These are phyloP conservation scores for Ogataea naganishii DNA, from an alignment of 805 yeast species.

Conservation along the genomic window DNA sequence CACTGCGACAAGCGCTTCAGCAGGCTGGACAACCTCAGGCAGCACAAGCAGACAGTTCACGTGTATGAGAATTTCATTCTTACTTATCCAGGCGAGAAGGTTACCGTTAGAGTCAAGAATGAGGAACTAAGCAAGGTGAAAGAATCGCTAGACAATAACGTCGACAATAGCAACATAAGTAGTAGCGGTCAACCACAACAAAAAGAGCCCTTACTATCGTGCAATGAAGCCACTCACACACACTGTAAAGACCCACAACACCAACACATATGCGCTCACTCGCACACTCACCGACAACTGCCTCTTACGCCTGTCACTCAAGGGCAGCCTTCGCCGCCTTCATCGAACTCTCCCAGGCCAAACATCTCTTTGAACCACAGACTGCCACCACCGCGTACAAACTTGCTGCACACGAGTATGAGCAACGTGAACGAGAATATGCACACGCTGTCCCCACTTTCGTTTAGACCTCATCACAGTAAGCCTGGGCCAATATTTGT, in stretches of 20 bases:
- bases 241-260: background rate
- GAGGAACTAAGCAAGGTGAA: constrained; percentile 7
- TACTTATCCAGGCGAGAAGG: constrained; percentile 24
- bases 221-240: too few relatives aligned
- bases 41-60: constrained; percentile 84
- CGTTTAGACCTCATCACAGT: constrained; percentile 20
- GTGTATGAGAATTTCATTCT: constrained; percentile 35
- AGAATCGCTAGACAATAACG: background rate
- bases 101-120: constrained; percentile 19
- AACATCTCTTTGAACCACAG: too few relatives aligned
- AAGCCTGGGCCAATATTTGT: constrained; percentile 23
- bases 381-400: constrained; percentile 23
- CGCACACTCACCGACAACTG: too few relatives aligned
- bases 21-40: constrained; percentile 80
- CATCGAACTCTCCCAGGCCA: too few relatives aligned
- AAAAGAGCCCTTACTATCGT: constrained; percentile 1
- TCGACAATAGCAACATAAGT: background rate
- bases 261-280: too few relatives aligned
- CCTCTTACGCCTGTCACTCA: too few relatives aligned
- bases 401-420: constrained; percentile 6
- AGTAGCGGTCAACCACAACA: constrained; percentile 3
- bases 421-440: constrained; percentile 7
- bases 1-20: constrained; percentile 74
- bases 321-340: too few relatives aligned
- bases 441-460: background rate